These are phyloP conservation scores for Coemansia sp. DNA, from an alignment of 192 early-diverging fungal species.

Conservation along the genomic window DNA sequence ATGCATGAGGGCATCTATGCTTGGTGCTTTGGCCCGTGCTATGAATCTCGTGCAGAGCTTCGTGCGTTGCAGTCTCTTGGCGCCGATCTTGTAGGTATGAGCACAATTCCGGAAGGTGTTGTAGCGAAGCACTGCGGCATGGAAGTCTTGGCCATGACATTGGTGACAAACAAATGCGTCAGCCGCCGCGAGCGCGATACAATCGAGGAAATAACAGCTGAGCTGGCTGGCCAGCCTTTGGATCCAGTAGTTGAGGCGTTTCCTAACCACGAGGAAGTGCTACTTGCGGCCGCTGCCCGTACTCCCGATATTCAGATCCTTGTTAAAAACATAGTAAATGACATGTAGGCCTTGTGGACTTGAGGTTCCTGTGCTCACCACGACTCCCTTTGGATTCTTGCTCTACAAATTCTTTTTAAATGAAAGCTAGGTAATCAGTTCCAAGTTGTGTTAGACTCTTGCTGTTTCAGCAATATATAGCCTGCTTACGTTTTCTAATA, in stretches of 20 bases:
- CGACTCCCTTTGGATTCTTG: background rate
- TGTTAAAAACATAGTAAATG: constrained; percentile 34
- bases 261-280: constrained; percentile 49
- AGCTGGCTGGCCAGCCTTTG: constrained; percentile 32
- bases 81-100: constrained; percentile 92
- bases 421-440: too few species aligned
- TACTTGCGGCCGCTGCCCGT: constrained; percentile 40
- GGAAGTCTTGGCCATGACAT: constrained; percentile 74
- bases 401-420: too few species aligned
- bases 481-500: background rate
- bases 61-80: constrained; percentile 68
- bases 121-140: constrained; percentile 85
- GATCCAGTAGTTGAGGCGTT: constrained; percentile 27
- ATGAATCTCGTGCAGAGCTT: constrained; percentile 86
- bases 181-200: constrained; percentile 37
- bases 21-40: constrained; percentile 84
- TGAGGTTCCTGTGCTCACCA: too few species aligned
- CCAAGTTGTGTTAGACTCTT: too few species aligned
- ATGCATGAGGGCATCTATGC: constrained; percentile 84
- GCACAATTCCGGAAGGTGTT: constrained; percentile 85
- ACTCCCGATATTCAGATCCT: constrained; percentile 42
- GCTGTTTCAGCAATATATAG: too few species aligned
- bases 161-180: constrained; percentile 80
- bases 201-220: constrained; percentile 33
- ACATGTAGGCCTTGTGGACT: constrained; percentile 8